These are phyloP conservation scores for Apiospora sp. DNA, from an alignment of 2,329 filamentous ascomycete species.

Conservation along the genomic window DNA sequence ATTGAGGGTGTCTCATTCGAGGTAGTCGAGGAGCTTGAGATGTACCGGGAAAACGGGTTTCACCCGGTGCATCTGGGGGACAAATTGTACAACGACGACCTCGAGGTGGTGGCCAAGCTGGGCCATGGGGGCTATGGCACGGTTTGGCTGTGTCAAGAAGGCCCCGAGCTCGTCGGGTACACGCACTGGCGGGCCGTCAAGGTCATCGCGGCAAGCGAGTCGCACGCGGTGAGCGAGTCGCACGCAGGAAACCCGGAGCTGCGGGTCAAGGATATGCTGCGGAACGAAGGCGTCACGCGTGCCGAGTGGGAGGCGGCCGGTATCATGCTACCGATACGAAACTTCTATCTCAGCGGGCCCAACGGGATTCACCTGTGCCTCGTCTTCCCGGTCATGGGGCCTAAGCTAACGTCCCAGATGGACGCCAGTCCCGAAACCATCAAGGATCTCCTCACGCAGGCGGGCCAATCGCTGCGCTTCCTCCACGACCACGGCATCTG, in stretches of 20 bases:
- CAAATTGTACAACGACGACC: not conserved
- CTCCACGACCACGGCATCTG: conserved; percentile 21
- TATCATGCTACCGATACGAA: conserved; percentile 9
- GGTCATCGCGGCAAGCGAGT: conserved; percentile 9
- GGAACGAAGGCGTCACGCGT: not conserved
- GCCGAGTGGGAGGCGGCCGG: not conserved
- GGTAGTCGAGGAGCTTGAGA: not conserved
- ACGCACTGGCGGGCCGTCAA: conserved; percentile 22
- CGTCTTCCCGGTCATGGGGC: conserved; percentile 23
- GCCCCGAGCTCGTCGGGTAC: not conserved
- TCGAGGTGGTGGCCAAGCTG: conserved; percentile 24
- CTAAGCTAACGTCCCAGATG: conserved; percentile 8
- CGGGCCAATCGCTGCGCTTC: not conserved
- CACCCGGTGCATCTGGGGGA: conserved; percentile 25
- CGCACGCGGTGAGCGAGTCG: no score
- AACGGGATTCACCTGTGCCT: conserved; percentile 21
- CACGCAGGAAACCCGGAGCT: not conserved
- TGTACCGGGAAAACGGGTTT: conserved; percentile 17
- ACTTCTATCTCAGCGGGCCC: not conserved
- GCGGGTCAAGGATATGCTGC: not conserved
- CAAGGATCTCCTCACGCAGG: conserved; percentile 6
- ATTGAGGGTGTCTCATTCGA: not conserved
- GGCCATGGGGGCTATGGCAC: conserved; percentile 22
- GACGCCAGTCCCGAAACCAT: not conserved
- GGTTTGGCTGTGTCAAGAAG: conserved; percentile 25